phyloP scores from a whole-genome alignment of 257 asterid genomes.

The Solanum phureja region DNA sequence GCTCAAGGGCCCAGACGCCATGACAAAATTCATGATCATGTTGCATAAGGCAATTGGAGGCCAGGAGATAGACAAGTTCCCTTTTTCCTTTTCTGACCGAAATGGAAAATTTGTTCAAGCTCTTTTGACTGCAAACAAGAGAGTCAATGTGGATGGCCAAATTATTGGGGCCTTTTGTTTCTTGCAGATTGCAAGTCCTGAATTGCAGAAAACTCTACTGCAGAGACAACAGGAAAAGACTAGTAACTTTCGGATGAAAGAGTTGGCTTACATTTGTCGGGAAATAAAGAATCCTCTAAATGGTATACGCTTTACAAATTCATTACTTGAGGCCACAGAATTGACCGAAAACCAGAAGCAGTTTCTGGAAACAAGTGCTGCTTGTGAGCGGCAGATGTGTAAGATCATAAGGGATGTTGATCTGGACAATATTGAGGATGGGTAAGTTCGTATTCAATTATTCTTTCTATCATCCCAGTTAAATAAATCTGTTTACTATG shows the following conservation, averaged over 20 bases:
- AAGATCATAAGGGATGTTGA: conserved; percentile 72
- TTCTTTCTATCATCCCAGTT: too few species aligned
- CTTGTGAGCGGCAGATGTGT: conserved; percentile 85
- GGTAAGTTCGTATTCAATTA: conserved; percentile 20
- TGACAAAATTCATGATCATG: conserved; percentile 69
- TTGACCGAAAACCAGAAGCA: conserved; percentile 79
- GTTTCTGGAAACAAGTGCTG: conserved; percentile 64
- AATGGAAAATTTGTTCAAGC: conserved; percentile 62
- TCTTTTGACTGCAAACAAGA: conserved; percentile 69
- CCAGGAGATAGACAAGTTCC: conserved; percentile 56
- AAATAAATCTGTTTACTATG: too few species aligned
- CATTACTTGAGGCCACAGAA: conserved; percentile 60
- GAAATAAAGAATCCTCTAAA: conserved; percentile 71
- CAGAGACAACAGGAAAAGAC: conserved; percentile 61
- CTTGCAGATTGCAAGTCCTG: conserved; percentile 78
- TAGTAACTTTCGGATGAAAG: conserved; percentile 52
- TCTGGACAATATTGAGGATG: conserved; percentile 60
- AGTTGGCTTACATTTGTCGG: conserved; percentile 72
- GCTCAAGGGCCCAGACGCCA: conserved; percentile 59
- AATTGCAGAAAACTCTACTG: conserved; percentile 49
- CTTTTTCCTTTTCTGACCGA: conserved; percentile 55
- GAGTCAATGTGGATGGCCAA: conserved; percentile 65
- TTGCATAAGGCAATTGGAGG: conserved; percentile 76
- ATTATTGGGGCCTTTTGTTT: conserved; percentile 86
- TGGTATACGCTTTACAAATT: conserved; percentile 70